Base-by-base conservation (phyloP, 2,329 filamentous ascomycete species). In the Aureobasidium sp. region DNA sequence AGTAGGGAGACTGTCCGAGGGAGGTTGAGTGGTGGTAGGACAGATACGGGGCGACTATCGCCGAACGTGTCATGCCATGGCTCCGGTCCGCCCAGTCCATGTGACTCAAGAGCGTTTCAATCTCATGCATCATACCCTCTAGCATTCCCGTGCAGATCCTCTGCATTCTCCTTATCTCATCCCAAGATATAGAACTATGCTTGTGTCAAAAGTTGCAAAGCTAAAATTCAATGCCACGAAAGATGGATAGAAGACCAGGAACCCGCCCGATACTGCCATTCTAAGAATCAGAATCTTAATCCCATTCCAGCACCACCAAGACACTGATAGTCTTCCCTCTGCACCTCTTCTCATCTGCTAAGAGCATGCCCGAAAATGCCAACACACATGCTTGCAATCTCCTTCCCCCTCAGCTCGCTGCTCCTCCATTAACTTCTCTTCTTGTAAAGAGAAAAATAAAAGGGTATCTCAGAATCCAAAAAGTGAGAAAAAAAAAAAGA, bases 391-490 rank as follows among this genome's bases (percentile, higher is more conserved):
- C 39, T 30, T 29, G 17, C 51, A 39, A 12, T 44, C 24, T 8
- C 45, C 38, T 25, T 30, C 14, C 24, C 14, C 19, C 5, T 19
- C 30, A 17, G 16, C 40, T 30, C 21, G 10, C 38, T 29, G 37
- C 22, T 45, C 38, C 51, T 53, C 21, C 41, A 37, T 47, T 41
- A 38, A 8, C 41, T 47, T 38, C 51, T 53, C 30, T 39, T 38
- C 24, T 38, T 16, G 14, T 19, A 21, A 27, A 27, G 30, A 27
- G 30, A 29, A 39, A 30, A 49, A 21, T 8, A 49, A 49, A 39
- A 32, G 51, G 51, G 51, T 53, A 53, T 53, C 51, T 53, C 41
- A 44, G 32, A 53, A 53, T 53, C 51, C 51, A 53, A 53, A 37
- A 44, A 41, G 21, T 12, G 14, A 21, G 10, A 30, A 30, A 17